Evolutionary conservation across 2,329 filamentous ascomycete genomes (phyloP).

Genomic region (Neofusicoccum umdonicola): DNA sequence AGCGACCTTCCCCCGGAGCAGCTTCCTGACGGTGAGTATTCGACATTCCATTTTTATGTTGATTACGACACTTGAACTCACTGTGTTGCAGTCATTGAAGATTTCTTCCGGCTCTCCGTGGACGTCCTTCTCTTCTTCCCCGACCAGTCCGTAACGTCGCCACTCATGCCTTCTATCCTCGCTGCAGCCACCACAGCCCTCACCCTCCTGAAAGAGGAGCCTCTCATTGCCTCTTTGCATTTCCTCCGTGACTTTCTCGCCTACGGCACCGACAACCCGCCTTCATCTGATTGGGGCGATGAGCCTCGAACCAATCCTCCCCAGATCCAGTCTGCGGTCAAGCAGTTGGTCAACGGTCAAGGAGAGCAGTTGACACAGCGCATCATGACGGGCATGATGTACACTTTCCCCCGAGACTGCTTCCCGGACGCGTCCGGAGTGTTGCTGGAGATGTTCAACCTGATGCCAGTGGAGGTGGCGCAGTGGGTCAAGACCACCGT

Average conservation of each 20-base stretch:
- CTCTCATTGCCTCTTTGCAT: conserved; percentile 85
- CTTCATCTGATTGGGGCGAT: conserved; percentile 60
- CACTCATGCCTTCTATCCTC: conserved; percentile 77
- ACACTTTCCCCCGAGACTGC: conserved; percentile 92
- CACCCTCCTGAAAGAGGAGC: conserved; percentile 85
- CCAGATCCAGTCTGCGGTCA: conserved; percentile 71
- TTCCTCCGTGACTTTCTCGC: conserved; percentile 87
- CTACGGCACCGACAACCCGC: conserved; percentile 74
- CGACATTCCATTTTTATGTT: background rate
- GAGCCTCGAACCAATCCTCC: conserved; percentile 59
- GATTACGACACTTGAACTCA: background rate
- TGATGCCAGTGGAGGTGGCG: conserved; percentile 76
- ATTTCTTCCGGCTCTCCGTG: conserved; percentile 90
- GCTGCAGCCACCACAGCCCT: conserved; percentile 83
- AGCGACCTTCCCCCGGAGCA: conserved; percentile 78
- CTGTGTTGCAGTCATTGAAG: conserved; percentile 69
- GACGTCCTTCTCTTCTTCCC: conserved; percentile 94
- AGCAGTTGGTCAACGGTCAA: conserved; percentile 65
- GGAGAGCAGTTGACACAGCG: conserved; percentile 82
- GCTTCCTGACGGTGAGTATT: conserved; percentile 63
- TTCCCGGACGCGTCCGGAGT: conserved; percentile 93
- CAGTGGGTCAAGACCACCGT: conserved; percentile 83
- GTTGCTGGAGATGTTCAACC: conserved; percentile 83
- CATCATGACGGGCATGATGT: conserved; percentile 97
- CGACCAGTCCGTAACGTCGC: conserved; percentile 74